Conservation (phyloP, 139 green algal species). For the Closterium sp. region DNA sequence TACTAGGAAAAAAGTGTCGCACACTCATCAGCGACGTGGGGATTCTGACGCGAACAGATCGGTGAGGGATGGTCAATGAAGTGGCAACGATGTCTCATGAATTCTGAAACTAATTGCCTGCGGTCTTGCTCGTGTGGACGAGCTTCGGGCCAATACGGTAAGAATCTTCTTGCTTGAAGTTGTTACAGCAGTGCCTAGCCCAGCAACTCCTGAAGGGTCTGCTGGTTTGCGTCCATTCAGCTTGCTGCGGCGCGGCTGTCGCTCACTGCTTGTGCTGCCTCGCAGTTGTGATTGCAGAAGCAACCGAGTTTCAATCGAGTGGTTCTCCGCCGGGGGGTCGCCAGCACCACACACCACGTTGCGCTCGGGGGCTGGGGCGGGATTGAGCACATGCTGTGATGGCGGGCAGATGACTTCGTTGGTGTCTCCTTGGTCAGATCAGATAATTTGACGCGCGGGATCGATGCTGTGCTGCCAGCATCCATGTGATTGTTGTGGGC, state of each 20-base stretch:
- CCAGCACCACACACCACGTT: neutral
- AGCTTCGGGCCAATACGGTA: neutral
- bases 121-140: neutral
- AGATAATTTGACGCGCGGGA: neutral
- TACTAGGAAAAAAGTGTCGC: neutral
- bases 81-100: neutral
- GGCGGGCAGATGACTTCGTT: too few species aligned
- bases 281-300: neutral
- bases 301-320: too few species aligned
- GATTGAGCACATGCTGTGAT: too few species aligned
- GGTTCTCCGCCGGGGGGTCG: neutral
- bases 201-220: neutral
- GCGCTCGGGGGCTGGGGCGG: neutral
- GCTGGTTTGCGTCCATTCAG: neutral
- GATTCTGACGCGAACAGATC: neutral
- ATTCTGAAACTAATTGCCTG: neutral
- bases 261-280: neutral
- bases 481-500: neutral
- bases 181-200: neutral
- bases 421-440: neutral
- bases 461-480: neutral
- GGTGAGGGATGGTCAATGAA: neutral
- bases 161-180: neutral
- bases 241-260: neutral
- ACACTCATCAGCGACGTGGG: neutral